phyloP scores from a whole-genome alignment of 257 asterid species.

The Gentiana macrophylla region DNA sequence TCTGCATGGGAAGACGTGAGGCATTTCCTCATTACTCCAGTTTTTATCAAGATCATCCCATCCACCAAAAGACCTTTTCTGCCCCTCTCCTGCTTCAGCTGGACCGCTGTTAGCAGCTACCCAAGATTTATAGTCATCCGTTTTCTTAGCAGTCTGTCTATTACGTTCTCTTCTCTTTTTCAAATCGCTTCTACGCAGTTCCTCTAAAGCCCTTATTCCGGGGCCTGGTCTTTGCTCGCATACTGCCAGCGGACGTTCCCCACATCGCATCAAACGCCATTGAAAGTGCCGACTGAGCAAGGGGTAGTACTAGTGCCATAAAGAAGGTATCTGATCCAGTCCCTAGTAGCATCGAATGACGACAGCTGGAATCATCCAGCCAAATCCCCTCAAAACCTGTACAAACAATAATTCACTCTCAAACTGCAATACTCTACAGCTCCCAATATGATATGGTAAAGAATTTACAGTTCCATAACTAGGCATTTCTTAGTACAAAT shows the following conservation, averaged over 20 bases:
- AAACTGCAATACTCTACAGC: not conserved
- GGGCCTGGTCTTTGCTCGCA: slow-evolving; percentile 30
- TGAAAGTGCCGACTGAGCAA: slow-evolving; percentile 65
- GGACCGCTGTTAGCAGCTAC: slow-evolving; percentile 25
- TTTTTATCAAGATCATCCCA: slow-evolving; percentile 83
- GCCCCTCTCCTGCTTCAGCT: slow-evolving; percentile 14
- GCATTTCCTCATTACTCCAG: slow-evolving; percentile 19
- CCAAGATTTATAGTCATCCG: slow-evolving; percentile 42
- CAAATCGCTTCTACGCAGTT: slow-evolving; percentile 18
- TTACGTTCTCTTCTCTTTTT: slow-evolving; percentile 25
- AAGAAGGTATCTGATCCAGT: slow-evolving; percentile 41
- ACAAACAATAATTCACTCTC: slow-evolving; percentile 1
- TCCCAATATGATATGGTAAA: not conserved
- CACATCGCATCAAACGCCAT: slow-evolving; percentile 38
- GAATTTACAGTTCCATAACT: not conserved
- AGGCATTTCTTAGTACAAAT: not conserved
- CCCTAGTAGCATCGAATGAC: slow-evolving; percentile 44
- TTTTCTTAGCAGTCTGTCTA: slow-evolving; percentile 21
- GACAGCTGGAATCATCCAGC: slow-evolving; percentile 89
- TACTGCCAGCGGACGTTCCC: slow-evolving; percentile 31
- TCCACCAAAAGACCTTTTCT: slow-evolving; percentile 44
- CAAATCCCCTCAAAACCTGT: slow-evolving; percentile 63
- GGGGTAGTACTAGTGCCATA: slow-evolving; percentile 74
- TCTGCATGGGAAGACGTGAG: slow-evolving; percentile 14
- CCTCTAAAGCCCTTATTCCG: slow-evolving; percentile 32